Evolutionary conservation across 2,329 filamentous ascomycete genomes (phyloP), one percentile per base, ranked within the genome.

Genomic region (Neospermospora avenae): DNA sequence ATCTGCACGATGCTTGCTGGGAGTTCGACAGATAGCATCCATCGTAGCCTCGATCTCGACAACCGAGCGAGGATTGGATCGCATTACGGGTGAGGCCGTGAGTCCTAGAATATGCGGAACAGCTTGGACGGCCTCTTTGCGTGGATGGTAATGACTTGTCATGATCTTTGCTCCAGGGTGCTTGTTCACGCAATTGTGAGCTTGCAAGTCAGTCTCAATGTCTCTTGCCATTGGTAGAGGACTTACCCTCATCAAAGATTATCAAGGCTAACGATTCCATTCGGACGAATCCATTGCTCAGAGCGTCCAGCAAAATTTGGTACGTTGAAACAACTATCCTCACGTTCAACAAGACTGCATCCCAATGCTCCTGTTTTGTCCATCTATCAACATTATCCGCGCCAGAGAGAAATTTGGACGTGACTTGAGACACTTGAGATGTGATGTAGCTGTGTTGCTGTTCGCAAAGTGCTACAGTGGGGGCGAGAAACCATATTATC

Each of bases 401-500:
- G 18, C 86, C 84, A 10, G 77, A 81, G 18, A 89, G 74, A 1
- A 82, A 72, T 48, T 81, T 77, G 8, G 80, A 75, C 54, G 80
- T 77, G 58, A 81, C 77, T 1, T 74, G 68, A 11, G 83, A 80
- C 2, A 90, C 81, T 59, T 90, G 84, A 0, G 78, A 71, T 10
- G 76, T 74, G 52, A 93, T 80, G 20, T 85, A 83, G 2, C 77
- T 74, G 66, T 79, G 77, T 69, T 93, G 90, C 66, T 93, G 90
- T 5, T 76, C 68, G 59, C 86, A 88, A 0, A 93, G 77, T 1
- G 82, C 76, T 3, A 90, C 81, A 0, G 87, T 92, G 0, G 89
- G 88, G 0, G 86, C 83, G 42, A 91, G 75, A 67, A 93, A 91
- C 90, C 90, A 93, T 10, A 90, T 77, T 3, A 85, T 72, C 84